Percentiles rank a stretch among this genome's conserved stretches.
Evolutionary conservation across 306 rosid genomes (phyloP).

Genomic region (Vigna hirtella): DNA sequence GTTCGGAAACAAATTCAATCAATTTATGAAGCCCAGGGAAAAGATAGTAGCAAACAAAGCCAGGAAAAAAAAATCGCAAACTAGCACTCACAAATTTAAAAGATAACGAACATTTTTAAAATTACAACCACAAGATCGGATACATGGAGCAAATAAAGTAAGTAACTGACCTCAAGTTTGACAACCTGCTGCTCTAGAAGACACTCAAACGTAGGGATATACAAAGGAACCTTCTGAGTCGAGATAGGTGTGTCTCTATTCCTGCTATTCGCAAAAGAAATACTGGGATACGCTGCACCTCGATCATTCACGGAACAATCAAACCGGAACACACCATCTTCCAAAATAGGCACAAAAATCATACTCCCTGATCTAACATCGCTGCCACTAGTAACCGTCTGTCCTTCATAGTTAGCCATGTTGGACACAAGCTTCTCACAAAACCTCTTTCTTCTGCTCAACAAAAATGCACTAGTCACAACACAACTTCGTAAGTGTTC

Average conservation of each 20-base stretch:
- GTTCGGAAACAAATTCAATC: conserved; percentile 43
- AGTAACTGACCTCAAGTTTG: conserved; percentile 72
- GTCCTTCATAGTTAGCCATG: conserved; percentile 61
- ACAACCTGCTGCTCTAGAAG: conserved; percentile 70
- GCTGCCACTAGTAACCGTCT: conserved; percentile 43
- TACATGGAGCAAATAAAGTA: conserved; percentile 4
- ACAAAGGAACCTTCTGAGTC: conserved; percentile 60
- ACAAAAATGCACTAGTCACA: conserved; percentile 28
- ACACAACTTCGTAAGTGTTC: background rate
- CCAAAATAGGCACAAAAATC: conserved; percentile 78
- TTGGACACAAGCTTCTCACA: conserved; percentile 49
- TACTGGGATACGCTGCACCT: conserved; percentile 75
- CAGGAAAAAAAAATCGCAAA: background rate
- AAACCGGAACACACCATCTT: conserved; percentile 83
- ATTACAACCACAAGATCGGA: conserved; percentile 19
- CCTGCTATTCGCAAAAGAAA: conserved; percentile 66
- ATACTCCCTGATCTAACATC: conserved; percentile 65
- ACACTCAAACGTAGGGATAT: conserved; percentile 67
- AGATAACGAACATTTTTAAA: conserved; percentile 23
- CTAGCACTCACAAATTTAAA: background rate
- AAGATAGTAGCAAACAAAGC: conserved; percentile 7
- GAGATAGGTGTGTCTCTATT: conserved; percentile 66
- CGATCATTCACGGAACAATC: conserved; percentile 80
- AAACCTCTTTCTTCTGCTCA: conserved; percentile 55
- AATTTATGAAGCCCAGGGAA: conserved; percentile 14